A percentile compares a stretch with the other conserved stretches of the same genome.
Evolutionary conservation across 805 yeast genomes (phyloP).

Genomic region (Ogataea siamensis): DNA sequence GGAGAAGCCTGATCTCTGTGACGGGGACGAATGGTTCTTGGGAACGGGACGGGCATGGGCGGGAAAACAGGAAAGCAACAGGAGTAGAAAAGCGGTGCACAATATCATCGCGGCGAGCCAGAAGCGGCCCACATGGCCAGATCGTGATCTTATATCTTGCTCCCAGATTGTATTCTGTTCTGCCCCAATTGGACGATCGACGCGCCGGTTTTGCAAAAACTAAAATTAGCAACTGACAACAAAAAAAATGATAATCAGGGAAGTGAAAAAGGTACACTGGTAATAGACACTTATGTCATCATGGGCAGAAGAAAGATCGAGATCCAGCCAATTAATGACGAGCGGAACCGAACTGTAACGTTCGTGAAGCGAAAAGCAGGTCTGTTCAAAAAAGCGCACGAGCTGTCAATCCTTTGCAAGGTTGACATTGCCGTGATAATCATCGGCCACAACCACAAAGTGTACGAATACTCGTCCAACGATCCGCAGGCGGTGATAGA

Average conservation of each 20-base stretch:
- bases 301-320: conserved; percentile 98
- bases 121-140: neutral
- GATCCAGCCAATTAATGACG: conserved; percentile 87
- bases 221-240: conserved; percentile 16
- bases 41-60: conserved; percentile 1
- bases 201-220: conserved; percentile 6
- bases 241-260: conserved; percentile 2
- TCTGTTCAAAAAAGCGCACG: conserved; percentile 82
- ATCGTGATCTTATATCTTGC: neutral
- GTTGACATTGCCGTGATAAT: conserved; percentile 91
- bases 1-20: neutral
- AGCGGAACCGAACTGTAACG: conserved; percentile 81
- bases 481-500: conserved; percentile 52
- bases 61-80: neutral
- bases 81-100: neutral
- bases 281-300: conserved; percentile 10
- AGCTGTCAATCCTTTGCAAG: conserved; percentile 84
- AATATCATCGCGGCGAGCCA: neutral
- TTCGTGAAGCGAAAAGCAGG: conserved; percentile 95
- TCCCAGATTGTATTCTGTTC: conserved; percentile 7
- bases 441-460: conserved; percentile 75
- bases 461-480: conserved; percentile 80
- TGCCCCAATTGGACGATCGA: conserved; percentile 10
- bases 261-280: conserved; percentile 1
- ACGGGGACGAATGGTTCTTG: neutral